Evolutionary conservation across 129 eudicot species (phyloP).

Genomic region (Silybum marianum): DNA sequence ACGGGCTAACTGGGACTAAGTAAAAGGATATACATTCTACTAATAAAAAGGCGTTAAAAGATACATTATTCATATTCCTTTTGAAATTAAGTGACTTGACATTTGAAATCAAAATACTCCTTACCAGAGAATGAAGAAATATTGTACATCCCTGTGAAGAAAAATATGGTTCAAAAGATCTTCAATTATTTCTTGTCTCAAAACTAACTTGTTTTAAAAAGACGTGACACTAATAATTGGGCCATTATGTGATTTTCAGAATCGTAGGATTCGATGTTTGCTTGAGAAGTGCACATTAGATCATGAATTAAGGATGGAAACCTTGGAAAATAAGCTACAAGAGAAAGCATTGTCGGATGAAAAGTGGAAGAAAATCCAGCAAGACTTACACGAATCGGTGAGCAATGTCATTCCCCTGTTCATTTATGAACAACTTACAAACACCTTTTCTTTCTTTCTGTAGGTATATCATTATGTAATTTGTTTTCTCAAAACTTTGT

Average conservation of each 20-base stretch:
- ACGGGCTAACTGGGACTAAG: no score
- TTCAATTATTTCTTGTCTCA: not conserved
- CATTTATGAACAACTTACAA: constrained; percentile 1
- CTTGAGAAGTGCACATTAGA: constrained; percentile 75
- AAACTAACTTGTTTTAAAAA: not conserved
- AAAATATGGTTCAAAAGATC: not conserved
- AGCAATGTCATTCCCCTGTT: constrained; percentile 20
- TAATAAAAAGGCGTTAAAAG: no score
- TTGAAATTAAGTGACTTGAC: not conserved
- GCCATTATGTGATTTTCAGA: constrained; percentile 40
- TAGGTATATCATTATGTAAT: not conserved
- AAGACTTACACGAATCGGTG: constrained; percentile 61
- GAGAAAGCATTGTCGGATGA: constrained; percentile 71
- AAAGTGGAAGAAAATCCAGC: constrained; percentile 77
- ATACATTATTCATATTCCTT: not conserved
- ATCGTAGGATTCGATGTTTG: constrained; percentile 67
- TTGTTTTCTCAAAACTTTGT: not conserved
- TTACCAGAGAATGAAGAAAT: not conserved
- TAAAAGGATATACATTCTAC: no score
- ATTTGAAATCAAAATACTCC: not conserved
- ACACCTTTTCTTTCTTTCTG: not conserved
- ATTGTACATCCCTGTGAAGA: not conserved
- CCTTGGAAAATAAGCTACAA: constrained; percentile 58
- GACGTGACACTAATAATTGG: constrained; percentile 14
- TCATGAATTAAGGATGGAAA: constrained; percentile 71